phyloP scores from a whole-genome alignment of 2,329 filamentous ascomycete species.

The Diaporthe aspalathi region DNA sequence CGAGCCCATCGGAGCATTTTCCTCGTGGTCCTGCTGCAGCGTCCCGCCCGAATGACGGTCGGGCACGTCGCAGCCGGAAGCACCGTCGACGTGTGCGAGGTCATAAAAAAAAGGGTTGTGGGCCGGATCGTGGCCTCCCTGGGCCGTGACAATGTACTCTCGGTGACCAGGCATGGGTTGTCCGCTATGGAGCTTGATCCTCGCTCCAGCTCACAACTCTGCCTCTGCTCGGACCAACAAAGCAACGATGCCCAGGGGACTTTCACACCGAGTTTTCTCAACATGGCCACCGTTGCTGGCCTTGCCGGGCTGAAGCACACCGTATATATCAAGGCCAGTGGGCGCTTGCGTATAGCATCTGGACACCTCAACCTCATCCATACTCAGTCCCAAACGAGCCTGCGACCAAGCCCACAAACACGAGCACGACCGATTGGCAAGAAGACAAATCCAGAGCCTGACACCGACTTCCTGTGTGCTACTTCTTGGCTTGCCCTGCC shows the following conservation, averaged over 20 bases:
- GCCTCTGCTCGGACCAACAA: constrained; percentile 39
- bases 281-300: constrained; percentile 36
- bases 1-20: constrained; percentile 23
- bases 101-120: constrained; percentile 16
- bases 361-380: not conserved
- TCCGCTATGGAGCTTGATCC: constrained; percentile 40
- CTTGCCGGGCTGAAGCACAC: constrained; percentile 10
- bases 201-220: constrained; percentile 37
- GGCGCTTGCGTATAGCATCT: constrained; percentile 5
- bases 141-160: constrained; percentile 33
- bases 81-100: not conserved
- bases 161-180: constrained; percentile 36
- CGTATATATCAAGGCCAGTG: constrained; percentile 36
- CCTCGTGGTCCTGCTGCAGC: constrained; percentile 12
- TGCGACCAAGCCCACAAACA: not conserved
- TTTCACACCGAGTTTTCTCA: constrained; percentile 38
- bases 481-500: not conserved
- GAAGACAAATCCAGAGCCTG: not conserved
- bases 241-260: constrained; percentile 38
- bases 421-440: not conserved
- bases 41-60: constrained; percentile 30
- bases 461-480: not conserved
- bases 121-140: constrained; percentile 33
- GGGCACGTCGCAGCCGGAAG: constrained; percentile 16
- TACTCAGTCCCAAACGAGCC: constrained; percentile 12